phyloP scores from a whole-genome alignment of 2,329 filamentous ascomycete genomes.

The Claviceps sp. region DNA sequence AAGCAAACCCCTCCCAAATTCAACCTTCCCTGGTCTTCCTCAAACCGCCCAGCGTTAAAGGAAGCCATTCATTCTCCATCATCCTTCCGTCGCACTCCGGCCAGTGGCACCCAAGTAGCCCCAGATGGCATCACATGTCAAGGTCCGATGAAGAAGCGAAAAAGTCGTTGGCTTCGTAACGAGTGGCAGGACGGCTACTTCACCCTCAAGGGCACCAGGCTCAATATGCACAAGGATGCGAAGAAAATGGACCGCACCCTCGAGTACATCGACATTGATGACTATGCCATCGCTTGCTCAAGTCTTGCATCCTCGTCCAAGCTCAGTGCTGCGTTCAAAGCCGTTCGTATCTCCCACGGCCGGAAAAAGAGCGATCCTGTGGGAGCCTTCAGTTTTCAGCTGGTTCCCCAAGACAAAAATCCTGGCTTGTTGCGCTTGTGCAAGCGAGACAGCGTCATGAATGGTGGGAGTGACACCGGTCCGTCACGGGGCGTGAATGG shows the following conservation, averaged over 20 bases:
- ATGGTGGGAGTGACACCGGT: conserved; percentile 16
- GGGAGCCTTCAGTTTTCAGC: conserved; percentile 70
- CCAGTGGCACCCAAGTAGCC: conserved; percentile 19
- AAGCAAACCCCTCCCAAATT: conserved; percentile 39
- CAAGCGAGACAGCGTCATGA: conserved; percentile 36
- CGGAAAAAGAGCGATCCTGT: conserved; percentile 43
- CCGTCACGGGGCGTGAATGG: conserved; percentile 39
- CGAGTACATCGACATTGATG: conserved; percentile 75
- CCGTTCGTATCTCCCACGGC: conserved; percentile 48
- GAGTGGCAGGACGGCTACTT: conserved; percentile 93
- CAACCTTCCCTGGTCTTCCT: conserved; percentile 42
- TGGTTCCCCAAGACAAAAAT: conserved; percentile 56
- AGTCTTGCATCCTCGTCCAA: conserved; percentile 63
- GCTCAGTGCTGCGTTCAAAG: conserved; percentile 76
- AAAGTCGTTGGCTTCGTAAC: conserved; percentile 75
- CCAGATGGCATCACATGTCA: conserved; percentile 51
- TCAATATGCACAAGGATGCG: conserved; percentile 61
- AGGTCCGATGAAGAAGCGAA: conserved; percentile 90
- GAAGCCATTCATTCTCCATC: conserved; percentile 27
- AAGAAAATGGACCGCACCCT: conserved; percentile 42
- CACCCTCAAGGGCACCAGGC: conserved; percentile 61
- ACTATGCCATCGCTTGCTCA: conserved; percentile 79
- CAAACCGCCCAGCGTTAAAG: conserved; percentile 32
- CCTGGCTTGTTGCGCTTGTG: conserved; percentile 31
- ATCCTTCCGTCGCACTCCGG: conserved; percentile 11